Evolutionary conservation across 768 basidiomycete genomes (phyloP), one percentile per base, ranked within the genome.

Genomic region (Leccinum incarnatum): DNA sequence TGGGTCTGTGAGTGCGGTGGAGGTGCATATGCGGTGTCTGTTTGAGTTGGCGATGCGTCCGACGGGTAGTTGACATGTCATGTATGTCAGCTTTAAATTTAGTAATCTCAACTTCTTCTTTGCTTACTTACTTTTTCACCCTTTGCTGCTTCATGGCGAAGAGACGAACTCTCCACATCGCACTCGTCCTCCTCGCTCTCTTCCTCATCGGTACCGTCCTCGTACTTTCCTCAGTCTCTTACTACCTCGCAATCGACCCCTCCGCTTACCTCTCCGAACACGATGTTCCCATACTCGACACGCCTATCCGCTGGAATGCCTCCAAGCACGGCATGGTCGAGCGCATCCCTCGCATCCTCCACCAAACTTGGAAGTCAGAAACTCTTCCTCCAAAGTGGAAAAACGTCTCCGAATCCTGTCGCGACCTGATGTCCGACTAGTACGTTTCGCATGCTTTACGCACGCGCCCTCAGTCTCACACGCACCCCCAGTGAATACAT

Each of bases 301-400:
- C 81, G 64, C 74, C 77, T 25, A 79, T 81, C 47, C 82, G 84
- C 50, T 85, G 82, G 81, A 88, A 89, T 68, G 82, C 86, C 25
- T 72, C 86, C 4, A 78, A 83, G 25, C 81, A 85, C 64, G 81
- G 79, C 58, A 77, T 80, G 61, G 76, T 83, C 40, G 91, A 97
- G 69, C 84, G 81, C 64, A 86, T 98, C 37, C 97, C 95, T 3
- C 83, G 93, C 53, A 91, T 99, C 58, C 83, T 99, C 51, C 97
- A 99, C 74, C 96, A 98, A 82, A 98, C 97, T 23, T 99, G 97
- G 97, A 97, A 95, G 79, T 86, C 89, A 10, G 89, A 95, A 55
- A 83, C 82, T 0, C 79, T 99, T 23, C 97, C 97, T 2, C 74
- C 78, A 47, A 81, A 83, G 60, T 99, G 95, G 95, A 82, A 83